These are phyloP conservation scores for Fraxinus americana DNA, from an alignment of 257 asterid species.

Conservation along the genomic window DNA sequence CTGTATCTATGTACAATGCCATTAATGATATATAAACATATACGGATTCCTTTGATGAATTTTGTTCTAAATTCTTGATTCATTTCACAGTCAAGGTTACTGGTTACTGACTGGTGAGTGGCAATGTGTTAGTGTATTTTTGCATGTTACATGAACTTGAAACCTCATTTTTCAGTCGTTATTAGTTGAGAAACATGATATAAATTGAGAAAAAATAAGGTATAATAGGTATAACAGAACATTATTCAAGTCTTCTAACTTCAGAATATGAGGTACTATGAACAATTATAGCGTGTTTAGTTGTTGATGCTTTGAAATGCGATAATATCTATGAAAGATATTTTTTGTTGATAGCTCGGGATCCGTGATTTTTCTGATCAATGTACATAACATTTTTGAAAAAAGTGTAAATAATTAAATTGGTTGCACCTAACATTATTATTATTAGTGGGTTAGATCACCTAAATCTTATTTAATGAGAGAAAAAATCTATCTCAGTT, in stretches of 20 bases:
- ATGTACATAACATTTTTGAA: background rate
- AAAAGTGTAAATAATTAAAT: background rate
- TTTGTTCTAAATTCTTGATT: conserved; percentile 1
- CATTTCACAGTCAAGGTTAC: too few relatives aligned
- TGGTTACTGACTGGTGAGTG: background rate
- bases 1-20: conserved; percentile 17
- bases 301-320: background rate
- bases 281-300: background rate
- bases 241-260: background rate
- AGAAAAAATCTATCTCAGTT: too few relatives aligned
- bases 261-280: background rate
- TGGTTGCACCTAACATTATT: background rate
- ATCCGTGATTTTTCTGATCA: too few relatives aligned
- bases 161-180: background rate
- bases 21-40: conserved; percentile 8
- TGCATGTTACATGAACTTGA: background rate
- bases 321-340: too few relatives aligned
- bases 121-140: background rate
- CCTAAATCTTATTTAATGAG: background rate
- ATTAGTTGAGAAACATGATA: background rate
- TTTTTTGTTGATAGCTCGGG: too few relatives aligned
- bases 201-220: too few relatives aligned
- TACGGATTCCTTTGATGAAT: conserved; percentile 16
- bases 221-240: too few relatives aligned
- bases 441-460: background rate